Evolutionary conservation across 2,329 filamentous ascomycete species (phyloP), one percentile per base, ranked within the genome.

Genomic region (Paraphoma chrysanthemicola): DNA sequence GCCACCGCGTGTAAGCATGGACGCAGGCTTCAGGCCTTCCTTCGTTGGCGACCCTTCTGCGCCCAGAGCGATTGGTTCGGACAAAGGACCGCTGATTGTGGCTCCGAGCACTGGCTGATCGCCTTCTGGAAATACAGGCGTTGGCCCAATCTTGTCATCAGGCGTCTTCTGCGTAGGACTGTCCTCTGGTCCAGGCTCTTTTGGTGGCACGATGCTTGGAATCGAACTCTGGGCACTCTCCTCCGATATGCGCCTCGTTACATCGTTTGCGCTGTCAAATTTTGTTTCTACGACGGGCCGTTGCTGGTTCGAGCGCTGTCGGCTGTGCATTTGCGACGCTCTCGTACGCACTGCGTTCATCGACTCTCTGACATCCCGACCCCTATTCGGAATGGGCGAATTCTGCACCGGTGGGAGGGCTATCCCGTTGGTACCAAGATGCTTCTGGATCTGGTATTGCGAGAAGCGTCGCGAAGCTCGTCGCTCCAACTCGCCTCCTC

Each of bases 381-480:
- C 92, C 59, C 93, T 85, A 71, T 97, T 97, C 5, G 93, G 93
- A 60, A 94, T 85, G 1, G 91, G 92, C 4, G 90, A 89, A 59
- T 89, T 92, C 72, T 96, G 92, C 16, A 82, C 77, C 5, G 91
- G 83, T 28, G 94, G 93, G 17, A 98, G 86, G 6, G 93, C 92
- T 14, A 98, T 89, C 17, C 91, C 92, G 76, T 89, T 93, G 14
- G 90, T 89, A 10, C 94, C 94, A 1, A 98, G 82, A 69, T 97
- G 93, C 73, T 97, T 98, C 44, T 92, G 92, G 66, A 99, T 96
- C 72, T 99, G 95, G 74, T 98, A 99, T 51, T 93, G 91, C 1
- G 95, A 98, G 74, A 98, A 99, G 70, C 95, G 85, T 65, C 94
- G 86, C 12, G 95, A 99, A 0, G 95, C 95, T 73, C 95, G 86